Base-by-base conservation (phyloP, 2,329 filamentous ascomycete genomes). In the Cytospora mali region DNA sequence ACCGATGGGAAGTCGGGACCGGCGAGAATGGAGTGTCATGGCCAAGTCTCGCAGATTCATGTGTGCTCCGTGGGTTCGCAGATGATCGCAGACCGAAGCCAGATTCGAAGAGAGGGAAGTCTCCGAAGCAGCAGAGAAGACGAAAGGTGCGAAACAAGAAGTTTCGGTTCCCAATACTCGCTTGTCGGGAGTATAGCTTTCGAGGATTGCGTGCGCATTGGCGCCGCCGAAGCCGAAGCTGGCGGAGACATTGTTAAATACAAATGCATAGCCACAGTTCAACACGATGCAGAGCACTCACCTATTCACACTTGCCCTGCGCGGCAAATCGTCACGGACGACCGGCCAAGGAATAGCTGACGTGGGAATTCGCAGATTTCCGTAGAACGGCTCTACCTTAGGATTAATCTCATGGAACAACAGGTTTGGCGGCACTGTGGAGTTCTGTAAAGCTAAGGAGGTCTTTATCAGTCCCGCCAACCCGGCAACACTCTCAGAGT, bases 401-500 rank as follows among this genome's bases (percentile, higher is more conserved):
- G 74, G 73, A 54, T 76, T 78, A 4, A 75, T 67, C 0, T 63
- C 67, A 2, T 74, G 58, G 42, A 79, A 71, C 4, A 73, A 71
- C 0, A 75, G 66, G 35, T 77, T 78, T 2, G 76, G 75, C 0
- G 75, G 73, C 2, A 79, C 62, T 0, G 55, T 62, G 0, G 66
- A 70, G 11, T 77, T 69, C 64, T 77, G 75, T 57, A 79, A 64
- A 21, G 70, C 68, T 6, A 75, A 67, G 4, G 76, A 62, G 0
- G 72, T 70, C 62, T 76, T 78, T 6, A 80, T 67, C 23, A 80
- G 39, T 18, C 74, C 75, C 0, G 77, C 76, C 6, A 80, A 64
- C 1, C 78, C 79, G 9, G 77, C 75, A 1, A 75, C 71, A 4
- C 76, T 75, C 66, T 80, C 79, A 0, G 74, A 75, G 61, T 81